Conservation (phyloP, 1,284 basidiomycete genomes). For the Trichosporon inkin region DNA sequence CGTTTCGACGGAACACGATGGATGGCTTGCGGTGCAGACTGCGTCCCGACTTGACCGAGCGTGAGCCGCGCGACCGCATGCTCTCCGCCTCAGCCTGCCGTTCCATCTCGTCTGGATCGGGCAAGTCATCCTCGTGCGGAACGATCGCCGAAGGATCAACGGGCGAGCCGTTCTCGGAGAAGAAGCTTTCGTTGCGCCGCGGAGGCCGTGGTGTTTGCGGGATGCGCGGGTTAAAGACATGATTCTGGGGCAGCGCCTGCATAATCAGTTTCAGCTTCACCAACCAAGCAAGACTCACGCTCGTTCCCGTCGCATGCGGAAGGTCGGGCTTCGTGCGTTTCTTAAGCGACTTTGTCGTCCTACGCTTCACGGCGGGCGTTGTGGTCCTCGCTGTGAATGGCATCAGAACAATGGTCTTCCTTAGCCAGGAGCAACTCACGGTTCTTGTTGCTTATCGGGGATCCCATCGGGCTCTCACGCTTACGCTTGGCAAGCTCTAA, state of each 20-base stretch:
- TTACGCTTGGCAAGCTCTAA: slow-evolving; percentile 4
- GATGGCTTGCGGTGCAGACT: slow-evolving; percentile 27
- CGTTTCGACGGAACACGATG: slow-evolving; percentile 39
- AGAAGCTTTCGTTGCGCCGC: slow-evolving; percentile 34
- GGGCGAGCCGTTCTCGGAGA: slow-evolving; percentile 38
- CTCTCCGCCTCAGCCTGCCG: slow-evolving; percentile 11
- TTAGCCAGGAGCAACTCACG: slow-evolving; percentile 11
- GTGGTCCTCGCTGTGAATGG: background rate
- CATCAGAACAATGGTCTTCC: background rate
- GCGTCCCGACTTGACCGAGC: background rate
- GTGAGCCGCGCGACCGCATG: background rate
- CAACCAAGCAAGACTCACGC: slow-evolving; percentile 5
- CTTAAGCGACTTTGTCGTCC: slow-evolving; percentile 5
- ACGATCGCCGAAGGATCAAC: slow-evolving; percentile 7
- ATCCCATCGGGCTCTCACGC: background rate
- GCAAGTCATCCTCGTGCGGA: slow-evolving; percentile 34
- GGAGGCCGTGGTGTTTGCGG: slow-evolving; percentile 42
- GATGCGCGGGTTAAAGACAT: slow-evolving; percentile 42
- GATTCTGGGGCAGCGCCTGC: slow-evolving; percentile 41
- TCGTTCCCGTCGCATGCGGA: slow-evolving; percentile 11
- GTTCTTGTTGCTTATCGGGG: slow-evolving; percentile 19
- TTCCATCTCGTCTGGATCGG: slow-evolving; percentile 43
- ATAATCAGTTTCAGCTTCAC: background rate
- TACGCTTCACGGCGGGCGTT: slow-evolving; percentile 14
- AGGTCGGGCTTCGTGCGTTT: slow-evolving; percentile 18